Evolutionary conservation across 2,329 filamentous ascomycete species (phyloP).

Genomic region (Spiromastix sp.): DNA sequence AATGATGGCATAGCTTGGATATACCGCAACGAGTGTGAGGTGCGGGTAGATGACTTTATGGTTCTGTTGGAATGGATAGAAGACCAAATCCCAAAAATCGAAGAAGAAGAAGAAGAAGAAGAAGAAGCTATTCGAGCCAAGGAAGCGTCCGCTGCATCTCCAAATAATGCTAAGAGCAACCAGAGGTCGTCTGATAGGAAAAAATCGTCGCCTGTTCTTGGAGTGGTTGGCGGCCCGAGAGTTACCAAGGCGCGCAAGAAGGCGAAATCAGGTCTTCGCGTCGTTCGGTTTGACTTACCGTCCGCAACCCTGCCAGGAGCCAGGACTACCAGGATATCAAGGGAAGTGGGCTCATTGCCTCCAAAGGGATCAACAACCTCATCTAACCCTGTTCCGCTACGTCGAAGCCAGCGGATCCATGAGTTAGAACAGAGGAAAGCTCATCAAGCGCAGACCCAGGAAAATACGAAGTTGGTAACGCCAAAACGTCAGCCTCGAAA

Average conservation of each 20-base stretch:
- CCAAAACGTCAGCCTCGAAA: too few species aligned
- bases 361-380: not conserved
- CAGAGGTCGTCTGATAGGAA: not conserved
- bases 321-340: not conserved
- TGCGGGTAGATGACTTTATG: not conserved
- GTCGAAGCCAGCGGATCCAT: constrained; percentile 3
- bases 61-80: constrained; percentile 3
- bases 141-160: not conserved
- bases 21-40: not conserved
- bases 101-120: not conserved
- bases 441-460: too few species aligned
- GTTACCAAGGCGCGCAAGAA: not conserved
- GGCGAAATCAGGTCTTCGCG: not conserved
- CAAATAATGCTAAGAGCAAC: not conserved
- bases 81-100: constrained; percentile 3
- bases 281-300: not conserved
- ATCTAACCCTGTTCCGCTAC: not conserved
- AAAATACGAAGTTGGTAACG: too few species aligned
- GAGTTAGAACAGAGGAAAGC: too few species aligned
- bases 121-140: not conserved
- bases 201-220: not conserved
- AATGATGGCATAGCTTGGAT: not conserved
- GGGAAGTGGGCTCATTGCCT: not conserved
- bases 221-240: not conserved
- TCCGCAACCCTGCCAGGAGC: not conserved